phyloP scores from a whole-genome alignment of 495 filamentous ascomycete species.

The Daldinia childiae region DNA sequence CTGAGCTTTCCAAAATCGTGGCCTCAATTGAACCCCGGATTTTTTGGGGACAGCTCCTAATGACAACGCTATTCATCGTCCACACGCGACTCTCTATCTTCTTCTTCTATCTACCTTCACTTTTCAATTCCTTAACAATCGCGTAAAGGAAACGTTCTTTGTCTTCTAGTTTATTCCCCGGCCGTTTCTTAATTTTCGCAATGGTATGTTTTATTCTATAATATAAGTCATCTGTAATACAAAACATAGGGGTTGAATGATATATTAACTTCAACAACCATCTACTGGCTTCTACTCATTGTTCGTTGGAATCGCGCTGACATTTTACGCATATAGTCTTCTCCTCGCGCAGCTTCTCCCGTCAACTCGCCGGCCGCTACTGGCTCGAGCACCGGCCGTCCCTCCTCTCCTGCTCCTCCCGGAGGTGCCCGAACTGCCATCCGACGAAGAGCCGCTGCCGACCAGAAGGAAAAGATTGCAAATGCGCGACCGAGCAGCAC shows the following conservation, averaged over 20 bases:
- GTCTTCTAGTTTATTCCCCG: conserved; percentile 9
- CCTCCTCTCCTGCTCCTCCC: conserved; percentile 87
- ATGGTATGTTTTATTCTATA: conserved; percentile 32
- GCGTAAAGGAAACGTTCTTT: conserved; percentile 11
- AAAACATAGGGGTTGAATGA: neutral
- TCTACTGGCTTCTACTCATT: neutral
- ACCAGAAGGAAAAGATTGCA: conserved; percentile 92
- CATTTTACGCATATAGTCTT: conserved; percentile 63
- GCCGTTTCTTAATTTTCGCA: conserved; percentile 13
- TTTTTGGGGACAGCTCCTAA: conserved; percentile 30
- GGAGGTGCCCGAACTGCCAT: conserved; percentile 95
- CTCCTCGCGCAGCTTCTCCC: conserved; percentile 77
- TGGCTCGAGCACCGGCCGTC: conserved; percentile 74
- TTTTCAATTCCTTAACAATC: conserved; percentile 9
- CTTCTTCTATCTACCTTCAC: conserved; percentile 36
- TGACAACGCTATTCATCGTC: conserved; percentile 17
- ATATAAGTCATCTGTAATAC: neutral
- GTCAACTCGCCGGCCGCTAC: conserved; percentile 58
- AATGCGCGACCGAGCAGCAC: conserved; percentile 92
- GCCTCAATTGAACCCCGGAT: conserved; percentile 49
- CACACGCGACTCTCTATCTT: conserved; percentile 28
- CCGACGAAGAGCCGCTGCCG: conserved; percentile 90
- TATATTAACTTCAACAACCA: neutral
- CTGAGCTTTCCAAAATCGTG: conserved; percentile 48
- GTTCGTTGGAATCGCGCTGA: conserved; percentile 14